Conservation (phyloP, 2,329 filamentous ascomycete species). For the Escovopsis sp. region DNA sequence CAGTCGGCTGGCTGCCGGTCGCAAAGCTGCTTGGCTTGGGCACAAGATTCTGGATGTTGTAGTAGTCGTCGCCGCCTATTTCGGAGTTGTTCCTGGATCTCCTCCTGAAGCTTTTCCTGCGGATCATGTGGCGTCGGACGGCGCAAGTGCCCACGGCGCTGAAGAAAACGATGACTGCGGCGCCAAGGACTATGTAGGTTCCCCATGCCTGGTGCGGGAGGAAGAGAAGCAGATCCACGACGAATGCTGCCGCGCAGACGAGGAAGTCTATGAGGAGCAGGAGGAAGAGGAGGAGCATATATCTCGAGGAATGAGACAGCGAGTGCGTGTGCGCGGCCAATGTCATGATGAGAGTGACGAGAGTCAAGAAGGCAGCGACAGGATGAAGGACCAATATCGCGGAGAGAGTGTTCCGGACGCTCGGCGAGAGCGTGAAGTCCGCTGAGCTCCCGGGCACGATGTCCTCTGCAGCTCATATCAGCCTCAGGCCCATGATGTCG, state of each 20-base stretch:
- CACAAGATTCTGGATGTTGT: slow-evolving; percentile 50
- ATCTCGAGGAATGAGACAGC: slow-evolving; percentile 79
- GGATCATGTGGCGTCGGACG: slow-evolving; percentile 84
- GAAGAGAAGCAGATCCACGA: slow-evolving; percentile 88
- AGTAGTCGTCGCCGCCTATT: slow-evolving; percentile 96
- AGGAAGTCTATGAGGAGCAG: slow-evolving; percentile 75
- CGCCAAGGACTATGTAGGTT: slow-evolving; percentile 81
- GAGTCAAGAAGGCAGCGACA: slow-evolving; percentile 70
- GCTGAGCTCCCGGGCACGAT: slow-evolving; percentile 16
- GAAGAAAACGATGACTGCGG: slow-evolving; percentile 70
- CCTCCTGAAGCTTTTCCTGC: slow-evolving; percentile 83
- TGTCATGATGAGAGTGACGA: slow-evolving; percentile 72
- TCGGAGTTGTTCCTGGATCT: slow-evolving; percentile 87
- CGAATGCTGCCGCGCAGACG: slow-evolving; percentile 70
- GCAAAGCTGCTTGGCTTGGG: slow-evolving; percentile 30
- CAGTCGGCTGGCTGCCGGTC: slow-evolving; percentile 37
- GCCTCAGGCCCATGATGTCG: neutral
- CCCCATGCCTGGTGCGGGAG: slow-evolving; percentile 90
- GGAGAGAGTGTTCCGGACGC: slow-evolving; percentile 53
- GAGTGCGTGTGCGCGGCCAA: slow-evolving; percentile 72
- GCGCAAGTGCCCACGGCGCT: slow-evolving; percentile 81
- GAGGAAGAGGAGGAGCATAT: slow-evolving; percentile 72
- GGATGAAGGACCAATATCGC: slow-evolving; percentile 86
- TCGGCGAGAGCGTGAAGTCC: slow-evolving; percentile 41
- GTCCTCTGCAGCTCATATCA: slow-evolving; percentile 7